phyloP scores from a whole-genome alignment of 1,284 basidiomycete species.

The Xerocomus nothofagi region DNA sequence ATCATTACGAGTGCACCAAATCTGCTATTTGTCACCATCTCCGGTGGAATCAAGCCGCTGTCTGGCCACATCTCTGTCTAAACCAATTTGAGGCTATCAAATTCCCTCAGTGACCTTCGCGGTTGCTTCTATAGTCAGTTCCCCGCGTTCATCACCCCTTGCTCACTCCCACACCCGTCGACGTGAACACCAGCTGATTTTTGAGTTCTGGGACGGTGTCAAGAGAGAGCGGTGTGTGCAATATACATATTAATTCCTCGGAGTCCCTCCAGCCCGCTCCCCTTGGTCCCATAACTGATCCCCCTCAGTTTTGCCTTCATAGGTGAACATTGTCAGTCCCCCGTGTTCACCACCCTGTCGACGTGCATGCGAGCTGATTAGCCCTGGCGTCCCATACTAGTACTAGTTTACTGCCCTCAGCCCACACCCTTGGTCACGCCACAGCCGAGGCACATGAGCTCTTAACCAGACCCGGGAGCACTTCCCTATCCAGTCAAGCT shows the following conservation, averaged over 20 bases:
- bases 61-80: slow-evolving; percentile 16
- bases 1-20: background rate
- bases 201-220: slow-evolving; percentile 3
- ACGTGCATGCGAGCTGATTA: too few species aligned
- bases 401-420: too few species aligned
- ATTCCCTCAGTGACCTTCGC: slow-evolving; percentile 5
- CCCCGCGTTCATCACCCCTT: slow-evolving; percentile 9
- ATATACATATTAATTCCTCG: background rate
- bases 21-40: background rate
- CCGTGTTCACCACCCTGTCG: too few species aligned
- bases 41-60: slow-evolving; percentile 2
- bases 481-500: background rate
- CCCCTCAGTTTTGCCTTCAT: too few species aligned
- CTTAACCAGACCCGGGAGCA: background rate
- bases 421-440: background rate
- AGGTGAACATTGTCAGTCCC: too few species aligned
- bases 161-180: slow-evolving; percentile 23
- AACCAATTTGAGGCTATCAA: slow-evolving; percentile 16
- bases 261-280: background rate
- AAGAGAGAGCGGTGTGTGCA: background rate
- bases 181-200: background rate
- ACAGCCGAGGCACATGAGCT: background rate
- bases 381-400: too few species aligned
- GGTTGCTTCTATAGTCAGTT: slow-evolving; percentile 7
- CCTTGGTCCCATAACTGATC: too few species aligned